Evolutionary conservation across 139 green algal species (phyloP).

Genomic region (Gonium pectorale): DNA sequence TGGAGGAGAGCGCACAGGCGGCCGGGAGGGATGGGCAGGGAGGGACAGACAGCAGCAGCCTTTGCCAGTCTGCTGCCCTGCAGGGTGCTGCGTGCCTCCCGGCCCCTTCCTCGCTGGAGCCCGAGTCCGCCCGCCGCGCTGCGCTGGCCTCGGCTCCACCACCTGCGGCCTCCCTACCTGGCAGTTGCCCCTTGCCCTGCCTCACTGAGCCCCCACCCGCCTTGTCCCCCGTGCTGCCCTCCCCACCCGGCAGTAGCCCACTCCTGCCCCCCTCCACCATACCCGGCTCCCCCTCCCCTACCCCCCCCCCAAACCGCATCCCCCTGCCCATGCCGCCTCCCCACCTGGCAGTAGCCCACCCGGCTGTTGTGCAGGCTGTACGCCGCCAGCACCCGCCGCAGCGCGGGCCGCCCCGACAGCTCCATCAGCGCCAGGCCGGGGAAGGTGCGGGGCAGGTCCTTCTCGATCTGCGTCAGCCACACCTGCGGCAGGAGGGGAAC

Average conservation of each 20-base stretch:
- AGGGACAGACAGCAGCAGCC: too few species aligned
- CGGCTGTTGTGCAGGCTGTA: conserved; percentile 79
- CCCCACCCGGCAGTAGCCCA: neutral
- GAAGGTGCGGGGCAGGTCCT: conserved; percentile 89
- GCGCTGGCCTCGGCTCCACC: neutral
- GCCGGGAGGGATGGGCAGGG: too few species aligned
- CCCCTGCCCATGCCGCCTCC: neutral
- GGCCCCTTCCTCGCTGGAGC: too few species aligned
- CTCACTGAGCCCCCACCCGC: neutral
- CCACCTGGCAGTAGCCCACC: conserved; percentile 90
- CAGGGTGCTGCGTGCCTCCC: too few species aligned
- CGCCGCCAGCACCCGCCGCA: conserved; percentile 81
- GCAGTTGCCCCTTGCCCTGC: neutral
- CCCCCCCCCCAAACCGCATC: neutral
- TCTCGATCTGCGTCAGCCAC: conserved; percentile 85
- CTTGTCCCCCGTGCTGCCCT: too few species aligned
- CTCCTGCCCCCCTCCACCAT: neutral
- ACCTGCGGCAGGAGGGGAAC: neutral
- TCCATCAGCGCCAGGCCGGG: conserved; percentile 77
- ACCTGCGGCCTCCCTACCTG: neutral
- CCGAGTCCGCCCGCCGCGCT: too few species aligned
- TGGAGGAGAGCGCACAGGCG: too few species aligned
- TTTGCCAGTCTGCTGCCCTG: too few species aligned
- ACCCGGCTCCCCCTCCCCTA: neutral
- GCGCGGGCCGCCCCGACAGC: conserved; percentile 52